These are phyloP conservation scores for Penicillium sp. DNA, from an alignment of 2,329 filamentous ascomycete genomes.

Conservation along the genomic window DNA sequence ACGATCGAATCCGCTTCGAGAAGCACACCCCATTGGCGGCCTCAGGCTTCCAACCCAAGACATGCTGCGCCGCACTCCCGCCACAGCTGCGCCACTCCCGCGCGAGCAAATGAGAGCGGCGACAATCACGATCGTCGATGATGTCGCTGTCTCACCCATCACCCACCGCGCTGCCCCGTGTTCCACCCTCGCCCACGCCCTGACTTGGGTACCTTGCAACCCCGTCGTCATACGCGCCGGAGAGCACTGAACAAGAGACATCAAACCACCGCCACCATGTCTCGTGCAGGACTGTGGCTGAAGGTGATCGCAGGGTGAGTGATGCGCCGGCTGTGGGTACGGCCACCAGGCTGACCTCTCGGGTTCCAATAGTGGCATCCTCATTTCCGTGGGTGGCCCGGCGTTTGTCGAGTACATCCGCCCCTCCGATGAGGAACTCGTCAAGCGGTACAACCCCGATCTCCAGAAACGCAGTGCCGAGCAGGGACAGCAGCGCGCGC, in stretches of 20 bases:
- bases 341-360: too few relatives aligned
- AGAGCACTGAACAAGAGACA: too few relatives aligned
- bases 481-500: slow-evolving; percentile 67
- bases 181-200: too few relatives aligned
- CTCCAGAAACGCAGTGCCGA: slow-evolving; percentile 87
- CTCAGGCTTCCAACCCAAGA: background rate
- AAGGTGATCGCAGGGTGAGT: slow-evolving; percentile 72
- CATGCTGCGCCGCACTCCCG: slow-evolving; percentile 12
- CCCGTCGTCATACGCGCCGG: too few relatives aligned
- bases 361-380: slow-evolving; percentile 62
- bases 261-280: slow-evolving; percentile 39
- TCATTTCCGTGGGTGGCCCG: slow-evolving; percentile 78
- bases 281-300: slow-evolving; percentile 48
- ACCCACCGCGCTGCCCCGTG: too few relatives aligned
- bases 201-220: too few relatives aligned
- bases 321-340: slow-evolving; percentile 8
- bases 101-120: slow-evolving; percentile 17
- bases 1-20: too few relatives aligned
- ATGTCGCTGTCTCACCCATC: slow-evolving; percentile 12
- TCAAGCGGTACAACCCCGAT: slow-evolving; percentile 87
- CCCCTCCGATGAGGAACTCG: slow-evolving; percentile 88
- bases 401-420: slow-evolving; percentile 68
- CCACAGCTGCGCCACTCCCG: slow-evolving; percentile 11
- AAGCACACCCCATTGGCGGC: too few relatives aligned
- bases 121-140: slow-evolving; percentile 22